Percentiles rank a stretch among this genome's conserved stretches.
phyloP scores from a whole-genome alignment of 148 eudicot genomes.

The Tetragonia tetragonoides region DNA sequence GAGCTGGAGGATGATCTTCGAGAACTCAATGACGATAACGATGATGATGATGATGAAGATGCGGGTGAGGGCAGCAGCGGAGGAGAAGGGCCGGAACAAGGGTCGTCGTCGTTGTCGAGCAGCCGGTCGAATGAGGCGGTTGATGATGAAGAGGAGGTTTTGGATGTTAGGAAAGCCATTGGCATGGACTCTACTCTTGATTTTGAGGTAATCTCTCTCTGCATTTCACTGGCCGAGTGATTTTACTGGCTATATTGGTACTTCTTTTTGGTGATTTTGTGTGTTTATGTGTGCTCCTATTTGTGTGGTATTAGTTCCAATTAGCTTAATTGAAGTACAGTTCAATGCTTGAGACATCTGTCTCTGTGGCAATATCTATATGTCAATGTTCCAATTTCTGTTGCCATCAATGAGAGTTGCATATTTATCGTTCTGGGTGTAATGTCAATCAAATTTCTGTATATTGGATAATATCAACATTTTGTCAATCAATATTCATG shows the following conservation, averaged over 20 bases:
- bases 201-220: conserved; percentile 44
- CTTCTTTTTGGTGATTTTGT: not conserved
- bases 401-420: too few relatives aligned
- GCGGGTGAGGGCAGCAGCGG: conserved; percentile 6
- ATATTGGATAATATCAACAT: too few relatives aligned
- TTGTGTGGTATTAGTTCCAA: not conserved
- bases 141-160: conserved; percentile 33
- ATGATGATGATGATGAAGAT: conserved; percentile 12
- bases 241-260: not conserved
- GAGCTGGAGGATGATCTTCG: conserved; percentile 24
- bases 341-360: not conserved
- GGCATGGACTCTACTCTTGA: conserved; percentile 73
- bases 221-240: not conserved
- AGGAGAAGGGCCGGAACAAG: not conserved
- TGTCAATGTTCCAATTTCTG: too few relatives aligned
- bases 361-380: not conserved
- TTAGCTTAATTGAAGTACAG: not conserved
- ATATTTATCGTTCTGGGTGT: too few relatives aligned
- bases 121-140: conserved; percentile 17
- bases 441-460: too few relatives aligned
- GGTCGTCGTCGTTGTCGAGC: conserved; percentile 15
- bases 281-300: not conserved
- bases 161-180: conserved; percentile 49
- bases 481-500: too few relatives aligned
- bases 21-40: conserved; percentile 23